Evolutionary conservation across 2,329 filamentous ascomycete genomes (phyloP).

Genomic region (Rhynchosporium agropyri): DNA sequence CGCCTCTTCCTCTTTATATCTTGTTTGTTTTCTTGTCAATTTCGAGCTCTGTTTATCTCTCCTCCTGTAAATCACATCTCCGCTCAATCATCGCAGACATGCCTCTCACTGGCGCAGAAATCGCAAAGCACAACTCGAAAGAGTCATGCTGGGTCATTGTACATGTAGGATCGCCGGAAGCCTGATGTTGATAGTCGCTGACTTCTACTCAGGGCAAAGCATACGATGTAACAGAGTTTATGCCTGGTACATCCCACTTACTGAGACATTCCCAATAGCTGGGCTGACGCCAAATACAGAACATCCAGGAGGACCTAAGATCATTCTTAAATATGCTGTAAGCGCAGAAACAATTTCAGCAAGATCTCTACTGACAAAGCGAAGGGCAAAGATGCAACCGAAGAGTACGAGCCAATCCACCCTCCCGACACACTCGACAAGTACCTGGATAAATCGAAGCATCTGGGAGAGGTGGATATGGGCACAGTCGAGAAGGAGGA

Average conservation of each 20-base stretch:
- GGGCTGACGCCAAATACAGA: slow-evolving; percentile 50
- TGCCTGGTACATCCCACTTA: slow-evolving; percentile 59
- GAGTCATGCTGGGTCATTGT: slow-evolving; percentile 93
- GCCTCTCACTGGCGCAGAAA: slow-evolving; percentile 54
- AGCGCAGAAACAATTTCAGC: slow-evolving; percentile 32
- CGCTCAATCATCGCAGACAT: slow-evolving; percentile 29
- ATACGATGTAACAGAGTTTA: slow-evolving; percentile 87
- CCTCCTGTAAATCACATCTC: neutral
- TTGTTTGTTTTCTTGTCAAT: neutral
- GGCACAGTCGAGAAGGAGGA: slow-evolving; percentile 69
- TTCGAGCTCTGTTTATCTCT: neutral
- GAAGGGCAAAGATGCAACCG: slow-evolving; percentile 83
- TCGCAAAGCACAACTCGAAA: slow-evolving; percentile 74
- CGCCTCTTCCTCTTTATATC: neutral
- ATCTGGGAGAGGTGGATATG: slow-evolving; percentile 90
- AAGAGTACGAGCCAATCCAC: slow-evolving; percentile 87
- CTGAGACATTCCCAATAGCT: neutral
- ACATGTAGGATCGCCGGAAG: slow-evolving; percentile 55
- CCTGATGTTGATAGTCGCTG: slow-evolving; percentile 24
- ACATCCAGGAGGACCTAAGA: slow-evolving; percentile 86
- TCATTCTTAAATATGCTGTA: slow-evolving; percentile 92
- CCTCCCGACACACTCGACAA: slow-evolving; percentile 85
- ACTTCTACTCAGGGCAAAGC: slow-evolving; percentile 63
- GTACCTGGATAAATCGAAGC: slow-evolving; percentile 83
- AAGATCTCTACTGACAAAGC: slow-evolving; percentile 9